A percentile compares a stretch with the other conserved stretches of the same genome.
Evolutionary conservation across 1,284 basidiomycete genomes (phyloP).

Genomic region (Lignosus rhinocerotis): DNA sequence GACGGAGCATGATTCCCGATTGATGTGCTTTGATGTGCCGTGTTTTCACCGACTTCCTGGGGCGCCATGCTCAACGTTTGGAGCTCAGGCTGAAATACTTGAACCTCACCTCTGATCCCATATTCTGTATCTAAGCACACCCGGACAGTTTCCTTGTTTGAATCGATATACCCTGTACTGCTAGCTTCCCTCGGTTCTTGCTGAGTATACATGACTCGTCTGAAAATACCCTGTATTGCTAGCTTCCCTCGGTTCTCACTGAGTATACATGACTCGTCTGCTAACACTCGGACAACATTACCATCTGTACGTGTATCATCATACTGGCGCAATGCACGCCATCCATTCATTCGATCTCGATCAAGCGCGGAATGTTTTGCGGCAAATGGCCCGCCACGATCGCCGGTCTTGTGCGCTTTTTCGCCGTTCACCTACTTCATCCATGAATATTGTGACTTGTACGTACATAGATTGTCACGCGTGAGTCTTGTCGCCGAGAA

Average conservation of each 20-base stretch:
- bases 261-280: neutral
- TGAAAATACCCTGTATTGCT: no score
- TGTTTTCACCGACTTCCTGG: neutral
- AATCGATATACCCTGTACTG: neutral
- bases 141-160: neutral
- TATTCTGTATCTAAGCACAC: neutral
- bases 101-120: neutral
- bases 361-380: neutral
- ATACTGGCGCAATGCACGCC: neutral
- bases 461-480: no score
- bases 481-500: no score
- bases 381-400: neutral
- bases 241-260: neutral
- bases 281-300: neutral
- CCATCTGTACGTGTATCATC: no score
- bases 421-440: no score
- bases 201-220: neutral
- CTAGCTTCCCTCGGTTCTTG: neutral
- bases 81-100: neutral
- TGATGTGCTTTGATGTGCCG: slow-evolving; percentile 17
- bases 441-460: no score
- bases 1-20: slow-evolving; percentile 16
- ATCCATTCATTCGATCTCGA: neutral
- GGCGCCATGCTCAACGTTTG: neutral
- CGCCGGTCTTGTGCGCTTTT: neutral